Conservation (phyloP, 257 asterid species). For the Solanum peruvianum region DNA sequence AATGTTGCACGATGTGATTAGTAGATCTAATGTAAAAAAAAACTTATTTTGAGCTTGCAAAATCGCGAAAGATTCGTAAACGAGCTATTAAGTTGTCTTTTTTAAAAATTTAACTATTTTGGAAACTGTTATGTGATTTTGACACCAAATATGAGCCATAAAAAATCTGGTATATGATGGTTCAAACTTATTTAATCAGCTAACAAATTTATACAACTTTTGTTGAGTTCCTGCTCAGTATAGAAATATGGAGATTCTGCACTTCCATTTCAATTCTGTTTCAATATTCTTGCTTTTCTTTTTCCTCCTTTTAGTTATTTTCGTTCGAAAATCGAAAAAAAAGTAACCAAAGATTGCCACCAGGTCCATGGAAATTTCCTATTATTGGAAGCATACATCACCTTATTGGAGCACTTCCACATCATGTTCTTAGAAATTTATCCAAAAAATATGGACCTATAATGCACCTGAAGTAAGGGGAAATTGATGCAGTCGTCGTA, state of each 20-base stretch:
- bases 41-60: no score
- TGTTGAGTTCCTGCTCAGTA: background rate
- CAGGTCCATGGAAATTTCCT: background rate
- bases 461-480: background rate
- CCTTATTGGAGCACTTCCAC: background rate
- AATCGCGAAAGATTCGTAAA: no score
- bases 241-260: background rate
- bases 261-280: background rate
- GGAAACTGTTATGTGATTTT: no score
- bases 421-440: background rate
- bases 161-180: no score
- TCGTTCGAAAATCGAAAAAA: background rate
- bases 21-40: no score
- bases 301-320: background rate
- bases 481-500: background rate
- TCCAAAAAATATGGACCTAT: background rate
- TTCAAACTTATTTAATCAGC: no score
- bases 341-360: background rate
- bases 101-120: no score
- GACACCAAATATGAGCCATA: no score
- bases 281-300: background rate
- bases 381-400: constrained; percentile 2
- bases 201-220: no score
- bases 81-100: no score
- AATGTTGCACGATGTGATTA: no score